Base-by-base conservation (phyloP, 1,284 basidiomycete species). In the Pholiota adiposa region DNA sequence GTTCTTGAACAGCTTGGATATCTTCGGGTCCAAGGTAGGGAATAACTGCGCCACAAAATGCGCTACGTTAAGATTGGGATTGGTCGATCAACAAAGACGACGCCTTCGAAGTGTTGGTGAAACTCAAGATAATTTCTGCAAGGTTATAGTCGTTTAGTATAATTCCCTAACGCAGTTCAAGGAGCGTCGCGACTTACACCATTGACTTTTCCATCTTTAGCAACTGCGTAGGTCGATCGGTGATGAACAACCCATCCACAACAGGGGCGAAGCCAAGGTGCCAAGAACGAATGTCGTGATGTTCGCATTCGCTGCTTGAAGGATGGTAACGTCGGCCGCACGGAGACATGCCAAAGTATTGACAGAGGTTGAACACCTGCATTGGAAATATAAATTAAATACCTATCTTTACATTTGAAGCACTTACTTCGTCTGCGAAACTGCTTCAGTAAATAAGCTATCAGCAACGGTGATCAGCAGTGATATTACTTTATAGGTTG, bases 231-330 rank as follows among this genome's bases (percentile, higher is more conserved):
- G 81, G 78, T 2, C 77, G 68, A 58, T 81, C 75, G 3, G 72
- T 70, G 44, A 83, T 83, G 55, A 83, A 74, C 0, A 65, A 65
- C 0, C 75, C 81, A 60, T 84, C 83, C 4, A 82, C 73, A 12
- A 80, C 78, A 2, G n/a, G n/a, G n/a, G n/a, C n/a, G n/a, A n/a
- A n/a, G n/a, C n/a, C n/a, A n/a, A n/a, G n/a, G n/a, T 80, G 79
- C 80, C 55, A 72, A 79, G 62, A 83, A 79, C 2, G 70, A 75
- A 16, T 56, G 31, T 5, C 19, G 66, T 72, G 44, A 84, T 70
- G 6, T 74, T 65, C 0, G 51, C 57, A 56, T 83, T 82, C 7
- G 70, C 67, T 5, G 63, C 62, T 56, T 78, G 68, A 1, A 83
- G 68, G 1, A 59, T 60, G 18, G 48, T 55, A 1, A 65, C 69